Conservation (phyloP, 164 flowering plant genomes). For the Kalanchoe fedtschenkoi region DNA sequence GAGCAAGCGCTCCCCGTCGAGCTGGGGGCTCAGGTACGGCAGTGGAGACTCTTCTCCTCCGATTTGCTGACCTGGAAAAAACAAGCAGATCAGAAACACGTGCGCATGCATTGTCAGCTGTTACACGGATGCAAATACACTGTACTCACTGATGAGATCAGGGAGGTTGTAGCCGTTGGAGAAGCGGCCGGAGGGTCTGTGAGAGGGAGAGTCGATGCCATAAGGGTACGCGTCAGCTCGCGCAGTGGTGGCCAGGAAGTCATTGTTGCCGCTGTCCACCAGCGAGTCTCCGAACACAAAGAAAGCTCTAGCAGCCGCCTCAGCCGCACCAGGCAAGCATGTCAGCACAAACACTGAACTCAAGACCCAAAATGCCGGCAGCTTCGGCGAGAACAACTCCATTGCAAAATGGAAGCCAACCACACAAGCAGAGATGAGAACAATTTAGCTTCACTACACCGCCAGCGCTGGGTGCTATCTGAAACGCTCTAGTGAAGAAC, state of each 20-base stretch:
- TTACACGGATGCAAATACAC: background rate
- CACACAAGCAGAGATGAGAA: background rate
- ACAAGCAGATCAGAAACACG: background rate
- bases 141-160: slow-evolving; percentile 1
- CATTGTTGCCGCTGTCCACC: slow-evolving; percentile 28
- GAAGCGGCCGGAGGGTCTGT: slow-evolving; percentile 25
- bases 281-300: slow-evolving; percentile 16
- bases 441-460: background rate
- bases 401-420: background rate
- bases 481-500: background rate
- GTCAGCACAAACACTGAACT: background rate
- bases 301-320: slow-evolving; percentile 18
- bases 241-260: slow-evolving; percentile 23
- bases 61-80: slow-evolving; percentile 19
- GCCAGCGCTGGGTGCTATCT: background rate
- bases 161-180: slow-evolving; percentile 13
- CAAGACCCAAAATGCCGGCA: background rate
- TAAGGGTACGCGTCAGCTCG: slow-evolving; percentile 26
- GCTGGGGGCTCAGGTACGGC: slow-evolving; percentile 27
- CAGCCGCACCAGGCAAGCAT: background rate
- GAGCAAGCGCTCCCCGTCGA: slow-evolving; percentile 19
- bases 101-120: background rate
- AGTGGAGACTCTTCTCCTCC: slow-evolving; percentile 21
- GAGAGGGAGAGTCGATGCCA: slow-evolving; percentile 26
- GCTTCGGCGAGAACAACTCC: background rate